Base-by-base conservation (phyloP, 2,329 filamentous ascomycete genomes). In the Fonsecaea nubica region DNA sequence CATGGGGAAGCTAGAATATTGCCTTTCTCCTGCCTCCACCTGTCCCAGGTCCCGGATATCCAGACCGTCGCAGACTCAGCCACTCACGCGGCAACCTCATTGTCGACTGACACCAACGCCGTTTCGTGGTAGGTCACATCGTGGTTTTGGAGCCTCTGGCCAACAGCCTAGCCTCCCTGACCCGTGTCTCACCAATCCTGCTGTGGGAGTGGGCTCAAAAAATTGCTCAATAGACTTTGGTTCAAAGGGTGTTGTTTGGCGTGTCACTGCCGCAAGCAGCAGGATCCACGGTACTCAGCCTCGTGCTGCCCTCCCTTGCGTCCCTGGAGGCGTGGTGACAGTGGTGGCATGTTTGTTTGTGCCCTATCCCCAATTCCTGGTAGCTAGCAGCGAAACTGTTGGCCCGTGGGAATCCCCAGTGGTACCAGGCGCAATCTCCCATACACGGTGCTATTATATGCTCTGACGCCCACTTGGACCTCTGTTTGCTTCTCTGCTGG, bases 351-450 rank as follows among this genome's bases (percentile, higher is more conserved):
- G 18, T 50, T 50, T 50, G 45, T 25, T 50, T 25, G 45, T 50
- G 45, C 18, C 45, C 40, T 12, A 21, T 12, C 18, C 18, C 21
- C 18, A 50, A 21, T 9, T 9, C 45, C 18, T 25, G 18, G 3
- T 25, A 21, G 21, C 45, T 21, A 50, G 45, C 18, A 50, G 45
- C 18, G 25, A 25, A 50, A 4, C 38, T 15, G 38, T 42, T 42
- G 12, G 38, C 12, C 38, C n/a, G n/a, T 42, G 4, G 38, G 15
- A 18, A 2, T 13, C 12, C 18, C 45, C 45, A 50, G 45, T 50
- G 18, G 45, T 54, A 9, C 12, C 58, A 33, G 18, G 55, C 32
- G 54, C 63, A 66, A 68, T 63, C 59, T 66, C 63, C 63, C 60
- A 50, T 54, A 45, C 35, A 25, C 25, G 25, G 25, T 25, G 25